Conservation (phyloP, 352 stramenopile species). For the Phytophthora vignae region DNA sequence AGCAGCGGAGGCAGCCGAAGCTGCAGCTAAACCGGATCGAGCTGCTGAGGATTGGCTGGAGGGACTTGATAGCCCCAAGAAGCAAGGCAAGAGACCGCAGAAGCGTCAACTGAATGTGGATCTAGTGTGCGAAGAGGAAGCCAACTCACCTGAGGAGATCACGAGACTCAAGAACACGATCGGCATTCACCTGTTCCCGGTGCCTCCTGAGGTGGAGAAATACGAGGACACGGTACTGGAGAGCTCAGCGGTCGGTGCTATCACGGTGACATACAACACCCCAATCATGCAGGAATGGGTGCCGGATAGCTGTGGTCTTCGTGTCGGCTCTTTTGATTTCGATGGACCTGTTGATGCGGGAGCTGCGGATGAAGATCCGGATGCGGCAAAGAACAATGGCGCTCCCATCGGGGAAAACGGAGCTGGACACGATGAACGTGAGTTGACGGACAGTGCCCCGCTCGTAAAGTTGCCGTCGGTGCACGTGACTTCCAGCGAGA, state of each 20-base stretch:
- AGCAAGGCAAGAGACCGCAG: slow-evolving; percentile 13
- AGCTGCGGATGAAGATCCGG: slow-evolving; percentile 14
- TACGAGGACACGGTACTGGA: slow-evolving; percentile 68
- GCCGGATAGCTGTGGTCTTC: slow-evolving; percentile 58
- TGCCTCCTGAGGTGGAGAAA: slow-evolving; percentile 59
- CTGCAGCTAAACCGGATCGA: slow-evolving; percentile 22
- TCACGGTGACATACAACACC: slow-evolving; percentile 74
- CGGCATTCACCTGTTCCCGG: slow-evolving; percentile 72
- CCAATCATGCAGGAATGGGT: slow-evolving; percentile 83
- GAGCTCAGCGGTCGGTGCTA: slow-evolving; percentile 57
- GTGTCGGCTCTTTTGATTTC: slow-evolving; percentile 63
- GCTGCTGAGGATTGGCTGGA: slow-evolving; percentile 38
- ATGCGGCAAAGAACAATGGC: slow-evolving; percentile 6
- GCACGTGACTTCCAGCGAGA: slow-evolving; percentile 59
- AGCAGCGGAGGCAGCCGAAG: slow-evolving; percentile 31
- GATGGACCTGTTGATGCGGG: slow-evolving; percentile 8
- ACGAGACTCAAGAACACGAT: slow-evolving; percentile 66
- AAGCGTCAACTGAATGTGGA: slow-evolving; percentile 59
- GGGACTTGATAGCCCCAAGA: slow-evolving; percentile 32
- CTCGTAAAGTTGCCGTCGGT: slow-evolving; percentile 55
- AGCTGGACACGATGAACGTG: slow-evolving; percentile 6
- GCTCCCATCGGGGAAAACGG: slow-evolving; percentile 3
- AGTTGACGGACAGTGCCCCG: not conserved
- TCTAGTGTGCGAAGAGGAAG: slow-evolving; percentile 54
- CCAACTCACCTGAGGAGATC: slow-evolving; percentile 56